Percentiles rank a stretch among this genome's conserved stretches.
Conservation (phyloP, 2,329 filamentous ascomycete species). For the Ambrosiella cleistominuta region DNA sequence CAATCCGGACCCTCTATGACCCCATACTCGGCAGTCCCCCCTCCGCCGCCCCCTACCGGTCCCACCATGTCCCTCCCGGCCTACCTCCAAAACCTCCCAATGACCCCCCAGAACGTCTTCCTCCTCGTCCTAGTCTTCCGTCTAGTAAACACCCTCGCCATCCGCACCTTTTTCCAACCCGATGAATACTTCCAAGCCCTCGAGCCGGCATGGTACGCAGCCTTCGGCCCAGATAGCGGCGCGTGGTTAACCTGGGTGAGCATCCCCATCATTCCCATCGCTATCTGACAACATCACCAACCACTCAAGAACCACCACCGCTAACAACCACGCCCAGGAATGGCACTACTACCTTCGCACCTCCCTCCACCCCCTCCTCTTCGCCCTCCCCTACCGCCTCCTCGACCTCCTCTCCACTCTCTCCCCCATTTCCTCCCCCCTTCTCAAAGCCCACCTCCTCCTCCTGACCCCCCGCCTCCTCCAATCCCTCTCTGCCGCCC, state of each 20-base stretch:
- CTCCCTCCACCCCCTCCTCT: slow-evolving; percentile 77
- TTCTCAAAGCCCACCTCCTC: slow-evolving; percentile 43
- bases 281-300: not conserved
- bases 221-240: slow-evolving; percentile 58
- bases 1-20: no score
- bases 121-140: slow-evolving; percentile 47
- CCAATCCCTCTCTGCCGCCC: slow-evolving; percentile 61
- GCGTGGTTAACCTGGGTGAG: slow-evolving; percentile 92
- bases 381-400: slow-evolving; percentile 55
- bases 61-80: not conserved
- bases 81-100: not conserved
- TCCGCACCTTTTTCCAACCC: slow-evolving; percentile 89
- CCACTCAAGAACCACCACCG: not conserved
- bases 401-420: slow-evolving; percentile 38
- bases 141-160: slow-evolving; percentile 57
- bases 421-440: slow-evolving; percentile 29
- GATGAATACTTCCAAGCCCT: slow-evolving; percentile 95
- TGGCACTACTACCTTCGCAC: slow-evolving; percentile 79
- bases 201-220: slow-evolving; percentile 81
- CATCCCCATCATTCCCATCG: not conserved
- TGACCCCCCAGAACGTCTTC: not conserved
- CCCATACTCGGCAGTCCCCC: not conserved
- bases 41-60: not conserved
- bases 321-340: slow-evolving; percentile 42
- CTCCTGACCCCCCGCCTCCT: slow-evolving; percentile 54